Conservation (phyloP, 192 early-diverging fungal genomes). For the Coemansia sp. region DNA sequence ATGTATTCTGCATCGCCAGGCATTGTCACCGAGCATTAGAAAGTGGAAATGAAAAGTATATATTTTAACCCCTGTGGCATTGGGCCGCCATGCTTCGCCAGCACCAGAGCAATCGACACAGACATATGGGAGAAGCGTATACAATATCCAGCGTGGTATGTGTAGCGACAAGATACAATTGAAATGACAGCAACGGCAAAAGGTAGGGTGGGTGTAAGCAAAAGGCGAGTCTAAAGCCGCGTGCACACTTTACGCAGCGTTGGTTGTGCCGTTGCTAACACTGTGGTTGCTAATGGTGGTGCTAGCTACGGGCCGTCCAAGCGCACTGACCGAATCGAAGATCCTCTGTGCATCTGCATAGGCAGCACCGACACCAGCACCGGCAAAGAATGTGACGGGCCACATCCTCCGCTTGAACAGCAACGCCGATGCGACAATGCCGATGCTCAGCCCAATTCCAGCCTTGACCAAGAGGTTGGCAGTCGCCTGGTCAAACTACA, state of each 20-base stretch:
- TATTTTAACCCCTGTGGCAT: no score
- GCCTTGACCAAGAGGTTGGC: conserved; percentile 80
- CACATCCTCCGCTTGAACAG: conserved; percentile 82
- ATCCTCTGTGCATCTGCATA: conserved; percentile 72
- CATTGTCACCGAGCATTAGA: not conserved
- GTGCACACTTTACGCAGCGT: not conserved
- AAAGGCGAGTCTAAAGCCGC: not conserved
- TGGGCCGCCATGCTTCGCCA: not conserved
- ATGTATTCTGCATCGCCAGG: conserved; percentile 24
- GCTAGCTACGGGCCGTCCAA: conserved; percentile 22
- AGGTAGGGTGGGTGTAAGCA: no score
- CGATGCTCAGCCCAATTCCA: conserved; percentile 77
- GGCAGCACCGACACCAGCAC: conserved; percentile 78
- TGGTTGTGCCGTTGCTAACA: not conserved
- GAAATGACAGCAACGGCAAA: not conserved
- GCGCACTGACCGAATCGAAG: conserved; percentile 47
- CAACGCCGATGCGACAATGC: conserved; percentile 82
- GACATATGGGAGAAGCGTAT: not conserved
- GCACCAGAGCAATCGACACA: not conserved
- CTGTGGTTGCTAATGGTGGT: not conserved
- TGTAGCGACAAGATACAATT: not conserved
- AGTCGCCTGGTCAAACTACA: conserved; percentile 82
- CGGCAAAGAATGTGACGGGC: conserved; percentile 81
- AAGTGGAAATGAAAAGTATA: no score
- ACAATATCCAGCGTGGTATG: no score